Evolutionary conservation across 2,329 filamentous ascomycete genomes (phyloP).

Genomic region (Aspergillus sp.): DNA sequence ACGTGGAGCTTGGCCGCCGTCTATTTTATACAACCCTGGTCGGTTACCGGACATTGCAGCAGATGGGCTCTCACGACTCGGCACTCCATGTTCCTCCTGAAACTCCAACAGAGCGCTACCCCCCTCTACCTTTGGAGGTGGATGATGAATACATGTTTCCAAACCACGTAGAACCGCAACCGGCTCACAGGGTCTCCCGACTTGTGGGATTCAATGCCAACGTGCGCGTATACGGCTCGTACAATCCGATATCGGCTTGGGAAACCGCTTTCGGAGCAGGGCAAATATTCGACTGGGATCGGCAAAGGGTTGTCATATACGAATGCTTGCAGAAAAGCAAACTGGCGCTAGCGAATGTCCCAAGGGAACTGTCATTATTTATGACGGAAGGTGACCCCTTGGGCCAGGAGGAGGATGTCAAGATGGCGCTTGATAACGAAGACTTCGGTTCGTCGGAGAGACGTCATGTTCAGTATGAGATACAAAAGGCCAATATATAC

Average conservation of each 20-base stretch:
- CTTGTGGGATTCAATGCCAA: conserved; percentile 80
- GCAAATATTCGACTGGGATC: conserved; percentile 70
- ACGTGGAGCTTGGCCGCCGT: conserved; percentile 53
- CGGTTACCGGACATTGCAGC: conserved; percentile 73
- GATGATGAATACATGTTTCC: conserved; percentile 80
- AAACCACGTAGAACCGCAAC: conserved; percentile 69
- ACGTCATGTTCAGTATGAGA: conserved; percentile 69
- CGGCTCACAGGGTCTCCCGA: conserved; percentile 65
- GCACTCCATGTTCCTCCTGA: conserved; percentile 75
- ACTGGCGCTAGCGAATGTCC: conserved; percentile 64
- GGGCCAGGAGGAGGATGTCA: conserved; percentile 31
- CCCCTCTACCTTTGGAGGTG: conserved; percentile 75
- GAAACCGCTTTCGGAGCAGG: conserved; percentile 81
- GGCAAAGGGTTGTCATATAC: conserved; percentile 72
- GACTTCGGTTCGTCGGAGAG: conserved; percentile 26
- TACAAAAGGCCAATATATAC: conserved; percentile 89
- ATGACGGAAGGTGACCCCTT: conserved; percentile 31
- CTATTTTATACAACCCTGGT: conserved; percentile 83
- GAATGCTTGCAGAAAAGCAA: conserved; percentile 71
- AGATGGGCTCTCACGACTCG: conserved; percentile 69
- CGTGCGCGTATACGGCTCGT: conserved; percentile 75
- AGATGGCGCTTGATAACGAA: conserved; percentile 52
- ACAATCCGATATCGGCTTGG: conserved; percentile 74
- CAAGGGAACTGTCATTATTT: conserved; percentile 65
- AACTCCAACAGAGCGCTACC: conserved; percentile 73